Base-by-base conservation (phyloP, 2,329 filamentous ascomycete genomes). In the Epichloe festucae region DNA sequence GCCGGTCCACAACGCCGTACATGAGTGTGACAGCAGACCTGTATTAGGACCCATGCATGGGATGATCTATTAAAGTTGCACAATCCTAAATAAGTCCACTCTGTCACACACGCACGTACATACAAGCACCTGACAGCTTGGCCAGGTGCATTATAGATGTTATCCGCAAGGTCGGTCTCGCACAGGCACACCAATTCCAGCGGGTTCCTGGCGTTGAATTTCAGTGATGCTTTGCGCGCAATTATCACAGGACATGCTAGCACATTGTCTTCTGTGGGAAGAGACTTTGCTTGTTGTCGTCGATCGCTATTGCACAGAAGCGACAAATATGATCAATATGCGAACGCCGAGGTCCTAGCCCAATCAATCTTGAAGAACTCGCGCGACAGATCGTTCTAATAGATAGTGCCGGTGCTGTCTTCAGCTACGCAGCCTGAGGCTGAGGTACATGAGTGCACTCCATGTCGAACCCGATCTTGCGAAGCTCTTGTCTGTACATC, bases 81-180 rank as follows among this genome's bases (percentile, higher is more conserved):
- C 49, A 51, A 51, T 51, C 23, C 41, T 27, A 31, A 41, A 31
- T 21, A 27, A 42, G 45, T 41, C 45, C 19, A 40, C 34, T 14
- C 14, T 50, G 50, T 52, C 50, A 46, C 50, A 49, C 50, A 31
- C 39, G 46, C 40, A 40, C 11, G 38, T 45, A 39, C 50, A 23
- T 38, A 17, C 21, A 19, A 15, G 40, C 48, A 49, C 39, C 39
- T 49, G 48, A 42, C 43, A 39, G 17, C 21, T 46, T 47, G 45
- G 17, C 46, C 39, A 34, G 48, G 31, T 36, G 17, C 27, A 19
- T 35, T 11, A 34, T 27, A 3, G 8, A 19, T 49, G 38, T 35
- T 6, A 21, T 11, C 47, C 14, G 4, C 47, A 15, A 42, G 14
- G 36, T 31, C 27, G 27, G 27, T 31, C 27, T 31, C 27, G 27